Base-by-base conservation (phyloP, 768 basidiomycete genomes). In the Tremella mesenterica region DNA sequence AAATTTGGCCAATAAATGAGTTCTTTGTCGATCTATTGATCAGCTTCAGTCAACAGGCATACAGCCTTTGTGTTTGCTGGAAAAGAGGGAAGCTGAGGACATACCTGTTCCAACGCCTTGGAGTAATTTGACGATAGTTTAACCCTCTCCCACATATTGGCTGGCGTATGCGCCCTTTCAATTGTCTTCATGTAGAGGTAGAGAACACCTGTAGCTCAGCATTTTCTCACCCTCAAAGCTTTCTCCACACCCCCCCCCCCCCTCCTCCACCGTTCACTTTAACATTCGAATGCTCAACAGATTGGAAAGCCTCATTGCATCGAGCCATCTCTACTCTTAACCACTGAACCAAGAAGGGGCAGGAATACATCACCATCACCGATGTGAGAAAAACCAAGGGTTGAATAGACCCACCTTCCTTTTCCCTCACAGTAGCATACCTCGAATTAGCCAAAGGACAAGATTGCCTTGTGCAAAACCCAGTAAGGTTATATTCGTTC, bases 1-100 rank as follows among this genome's bases (percentile, higher is more conserved):
- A 93, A 97, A 65, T 91, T 91, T 3, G 95, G 93, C 95, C 95
- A 97, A 72, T 96, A 89, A n/a, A 90, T 80, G 56, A 97, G 80
- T 69, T 97, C 89, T 49, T 79, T 80, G 77, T 97, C 95, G 67
- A 99, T 93, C 92, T 97, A 60, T 8, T 14, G n/a, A n/a, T 52
- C 30, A 44, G 23, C 38, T 39, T 39, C 44, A 53, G 45, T 20
- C n/a, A 9, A 8, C 45, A 20, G 12, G 9, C 9, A 25, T 28
- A 13, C 43, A 44, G 43, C 10, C 23, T 20, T 25, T 47, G 20
- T n/a, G 20, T 47, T 8, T 29, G 45, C 20, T 10, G 4, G 10
- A 38, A 34, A 29, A n/a, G n/a, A n/a, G n/a, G n/a, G n/a, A n/a
- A n/a, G n/a, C n/a, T n/a, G n/a, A n/a, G 20, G 25, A 72, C 79